These are phyloP conservation scores for Solanum appendiculatum DNA, from an alignment of 257 asterid species.

Conservation along the genomic window DNA sequence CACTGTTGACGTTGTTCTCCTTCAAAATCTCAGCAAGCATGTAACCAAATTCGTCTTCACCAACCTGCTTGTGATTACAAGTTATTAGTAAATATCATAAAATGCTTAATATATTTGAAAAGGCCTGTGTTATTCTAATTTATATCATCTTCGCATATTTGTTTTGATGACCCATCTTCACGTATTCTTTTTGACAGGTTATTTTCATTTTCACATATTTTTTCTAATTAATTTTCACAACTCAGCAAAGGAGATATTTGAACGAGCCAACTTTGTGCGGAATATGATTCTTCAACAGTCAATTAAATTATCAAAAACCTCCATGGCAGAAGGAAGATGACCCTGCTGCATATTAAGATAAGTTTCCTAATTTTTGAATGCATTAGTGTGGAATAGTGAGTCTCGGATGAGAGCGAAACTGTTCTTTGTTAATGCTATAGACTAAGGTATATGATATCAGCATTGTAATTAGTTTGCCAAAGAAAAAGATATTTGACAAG, in stretches of 20 bases:
- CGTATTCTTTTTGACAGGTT: background rate
- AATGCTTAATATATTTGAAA: background rate
- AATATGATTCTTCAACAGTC: background rate
- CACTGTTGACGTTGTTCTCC: slow-evolving; percentile 80
- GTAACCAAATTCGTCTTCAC: slow-evolving; percentile 97
- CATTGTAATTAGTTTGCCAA: background rate
- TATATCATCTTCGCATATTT: background rate
- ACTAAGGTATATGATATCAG: background rate
- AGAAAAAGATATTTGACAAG: background rate
- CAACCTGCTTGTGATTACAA: slow-evolving; percentile 46
- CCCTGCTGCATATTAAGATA: background rate
- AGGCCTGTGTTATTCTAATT: background rate
- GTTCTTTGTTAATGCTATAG: background rate
- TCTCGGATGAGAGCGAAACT: background rate
- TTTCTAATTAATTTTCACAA: background rate
- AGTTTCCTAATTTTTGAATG: background rate
- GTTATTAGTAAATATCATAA: background rate
- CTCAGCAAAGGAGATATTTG: background rate
- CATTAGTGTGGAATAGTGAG: background rate
- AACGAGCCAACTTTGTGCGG: background rate
- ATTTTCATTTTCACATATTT: background rate
- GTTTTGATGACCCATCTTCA: background rate
- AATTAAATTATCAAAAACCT: background rate
- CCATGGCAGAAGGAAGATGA: background rate
- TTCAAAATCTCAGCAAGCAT: slow-evolving; percentile 90